Percentiles rank a stretch among this genome's conserved stretches.
Conservation (phyloP, 352 stramenopile species). For the Lagenidium giganteum region DNA sequence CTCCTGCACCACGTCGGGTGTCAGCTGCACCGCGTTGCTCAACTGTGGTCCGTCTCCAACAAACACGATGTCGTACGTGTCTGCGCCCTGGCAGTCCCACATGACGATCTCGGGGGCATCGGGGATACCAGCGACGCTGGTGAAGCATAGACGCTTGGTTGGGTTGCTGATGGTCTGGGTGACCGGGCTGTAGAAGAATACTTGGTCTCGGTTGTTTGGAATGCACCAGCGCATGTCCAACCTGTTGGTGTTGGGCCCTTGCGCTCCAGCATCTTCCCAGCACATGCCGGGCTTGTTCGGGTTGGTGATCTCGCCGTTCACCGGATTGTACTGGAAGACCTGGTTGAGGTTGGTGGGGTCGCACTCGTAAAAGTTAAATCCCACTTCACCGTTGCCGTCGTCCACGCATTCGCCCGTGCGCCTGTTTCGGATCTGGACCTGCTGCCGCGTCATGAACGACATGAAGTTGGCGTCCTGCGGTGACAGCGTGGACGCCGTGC, state of each 20-base stretch:
- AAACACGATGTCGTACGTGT: constrained; percentile 13
- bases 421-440: too few relatives aligned
- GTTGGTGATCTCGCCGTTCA: neutral
- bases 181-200: constrained; percentile 15
- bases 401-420: too few relatives aligned
- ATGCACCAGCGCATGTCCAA: constrained; percentile 15
- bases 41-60: too few relatives aligned
- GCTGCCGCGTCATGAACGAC: too few relatives aligned
- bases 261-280: too few relatives aligned
- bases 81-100: constrained; percentile 19
- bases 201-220: constrained; percentile 24
- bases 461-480: too few relatives aligned
- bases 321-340: constrained; percentile 2
- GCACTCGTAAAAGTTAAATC: constrained; percentile 10
- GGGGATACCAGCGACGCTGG: neutral
- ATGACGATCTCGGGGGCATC: constrained; percentile 1
- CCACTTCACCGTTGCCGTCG: constrained; percentile 16
- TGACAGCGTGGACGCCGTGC: too few relatives aligned
- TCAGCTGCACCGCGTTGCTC: constrained; percentile 19
- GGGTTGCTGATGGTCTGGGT: neutral
- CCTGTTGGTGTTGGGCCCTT: too few relatives aligned
- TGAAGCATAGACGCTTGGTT: neutral
- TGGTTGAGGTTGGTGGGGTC: neutral
- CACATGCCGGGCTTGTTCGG: too few relatives aligned
- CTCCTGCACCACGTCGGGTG: too few relatives aligned